Evolutionary conservation across 1,284 basidiomycete species (phyloP), one percentile per base, ranked within the genome.

Genomic region (Moesziomyces parantarcticus): DNA sequence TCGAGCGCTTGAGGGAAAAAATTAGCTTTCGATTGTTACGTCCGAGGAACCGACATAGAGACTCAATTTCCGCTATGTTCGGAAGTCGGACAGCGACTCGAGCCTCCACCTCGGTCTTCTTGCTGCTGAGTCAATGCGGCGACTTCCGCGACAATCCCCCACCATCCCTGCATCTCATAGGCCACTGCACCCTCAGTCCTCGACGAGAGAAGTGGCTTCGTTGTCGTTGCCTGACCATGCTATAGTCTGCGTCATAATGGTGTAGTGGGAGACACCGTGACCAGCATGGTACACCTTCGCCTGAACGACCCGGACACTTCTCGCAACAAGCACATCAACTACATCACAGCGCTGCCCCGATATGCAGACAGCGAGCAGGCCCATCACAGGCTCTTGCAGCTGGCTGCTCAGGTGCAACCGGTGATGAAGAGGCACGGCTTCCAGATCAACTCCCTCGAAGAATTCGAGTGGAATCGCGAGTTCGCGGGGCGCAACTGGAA

Each of bases 401-500:
- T 79, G 5, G 72, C 77, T 22, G 77, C 77, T 18, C 65, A 73
- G 34, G 76, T 78, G 21, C 75, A 77, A 50, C 77, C 77, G 2
- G 61, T 79, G 9, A 79, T 79, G 77, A 75, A 74, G 46, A 46
- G 46, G 22, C 66, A 76, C 25, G 77, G 76, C 14, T 75, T 79
- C 34, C 65, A 70, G 53, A 70, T 79, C 58, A 79, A 77, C 58
- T 76, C 73, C 20, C 62, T 79, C 14, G 77, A 77, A 36, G 75
- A 79, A 43, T 77, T 70, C 22, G 62, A 77, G 53, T 72, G 60
- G 58, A 79, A 79, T 26, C 62, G 69, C 25, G 76, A 79, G 49
- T 77, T 79, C 21, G 72, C 75, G 13, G 77, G 75, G 9, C 60
- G 77, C 20, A 75, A 78, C 57, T 79, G 77, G 77, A 76, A 79